Base-by-base conservation (phyloP, 352 stramenopile genomes). In the Albugo candida region DNA sequence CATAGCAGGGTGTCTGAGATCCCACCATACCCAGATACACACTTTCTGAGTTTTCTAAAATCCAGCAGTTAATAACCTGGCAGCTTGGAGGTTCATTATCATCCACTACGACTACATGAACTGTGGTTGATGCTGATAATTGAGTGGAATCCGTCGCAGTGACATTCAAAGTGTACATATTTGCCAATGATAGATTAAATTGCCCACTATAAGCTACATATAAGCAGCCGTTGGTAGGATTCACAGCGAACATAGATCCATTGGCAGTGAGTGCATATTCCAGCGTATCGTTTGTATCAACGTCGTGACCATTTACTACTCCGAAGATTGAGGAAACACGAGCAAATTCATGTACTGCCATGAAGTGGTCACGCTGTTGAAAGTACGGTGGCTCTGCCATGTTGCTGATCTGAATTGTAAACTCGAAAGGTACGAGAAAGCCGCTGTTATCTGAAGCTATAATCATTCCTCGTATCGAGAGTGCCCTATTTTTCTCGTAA, bases 21-120 rank as follows among this genome's bases (percentile, higher is more conserved):
- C 69, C 69, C 16, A 64, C 60, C 5, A 62, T 4, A 0, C 64
- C 69, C 31, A 31, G 36, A 12, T 67, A 55, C 8, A 78, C 47
- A 0, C 34, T 42, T 13, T 53, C 24, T 5, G 64, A 53, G 24
- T 81, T 81, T 52, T 81, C 69, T 13, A 70, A 41, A 8, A 64
- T 61, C 66, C 66, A 81, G 37, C 69, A 81, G n/a, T 78, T 59
- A 36, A 81, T 2, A 2, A 27, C 13, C 1, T 63, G 52, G 45
- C 69, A 81, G 31, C 50, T 40, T 0, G 69, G 69, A 2, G 62
- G 51, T 18, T 81, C 55, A 18, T 81, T 81, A 42, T 78, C 64
- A 27, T 70, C 58, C 12, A 76, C 36, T 13, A 76, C 52, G 0
- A 45, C 49, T 31, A 81, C 49, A 3, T 43, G 16, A 4, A 74